A percentile compares a stretch with the other conserved stretches of the same genome.
Evolutionary conservation across 495 filamentous ascomycete species (phyloP).

Genomic region (Penicillium cosmopolitanum): DNA sequence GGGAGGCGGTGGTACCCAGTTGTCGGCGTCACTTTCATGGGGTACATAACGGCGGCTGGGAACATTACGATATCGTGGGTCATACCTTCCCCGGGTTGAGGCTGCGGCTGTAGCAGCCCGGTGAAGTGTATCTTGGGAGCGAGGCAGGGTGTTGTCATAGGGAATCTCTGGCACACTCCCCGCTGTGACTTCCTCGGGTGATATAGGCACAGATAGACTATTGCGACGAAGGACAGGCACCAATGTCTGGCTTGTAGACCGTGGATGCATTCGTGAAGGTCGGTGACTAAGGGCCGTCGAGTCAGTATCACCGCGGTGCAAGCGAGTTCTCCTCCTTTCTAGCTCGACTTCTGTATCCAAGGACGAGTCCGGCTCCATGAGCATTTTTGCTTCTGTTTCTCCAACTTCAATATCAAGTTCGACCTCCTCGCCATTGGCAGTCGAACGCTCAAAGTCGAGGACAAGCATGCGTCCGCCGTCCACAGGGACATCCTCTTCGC

Average conservation of each 20-base stretch:
- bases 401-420: slow-evolving; percentile 77
- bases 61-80: slow-evolving; percentile 40
- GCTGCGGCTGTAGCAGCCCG: slow-evolving; percentile 80
- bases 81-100: slow-evolving; percentile 65
- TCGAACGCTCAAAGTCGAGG: slow-evolving; percentile 71
- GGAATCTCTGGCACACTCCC: slow-evolving; percentile 49
- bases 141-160: slow-evolving; percentile 78
- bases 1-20: slow-evolving; percentile 93
- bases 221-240: slow-evolving; percentile 26
- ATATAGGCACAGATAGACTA: slow-evolving; percentile 27
- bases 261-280: slow-evolving; percentile 13
- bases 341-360: slow-evolving; percentile 83
- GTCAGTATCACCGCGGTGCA: slow-evolving; percentile 38
- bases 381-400: slow-evolving; percentile 64
- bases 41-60: slow-evolving; percentile 55
- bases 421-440: slow-evolving; percentile 54
- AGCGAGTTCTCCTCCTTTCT: slow-evolving; percentile 69
- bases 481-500: slow-evolving; percentile 77
- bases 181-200: slow-evolving; percentile 22
- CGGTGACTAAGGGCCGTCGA: slow-evolving; percentile 22
- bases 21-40: slow-evolving; percentile 88
- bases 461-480: slow-evolving; percentile 80
- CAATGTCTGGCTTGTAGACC: slow-evolving; percentile 15
- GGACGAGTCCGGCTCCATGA: slow-evolving; percentile 76
- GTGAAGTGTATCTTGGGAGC: slow-evolving; percentile 72